Percentiles rank a stretch among this genome's conserved stretches.
Evolutionary conservation across 2,329 filamentous ascomycete genomes (phyloP).

Genomic region (Scedosporium apiospermum): DNA sequence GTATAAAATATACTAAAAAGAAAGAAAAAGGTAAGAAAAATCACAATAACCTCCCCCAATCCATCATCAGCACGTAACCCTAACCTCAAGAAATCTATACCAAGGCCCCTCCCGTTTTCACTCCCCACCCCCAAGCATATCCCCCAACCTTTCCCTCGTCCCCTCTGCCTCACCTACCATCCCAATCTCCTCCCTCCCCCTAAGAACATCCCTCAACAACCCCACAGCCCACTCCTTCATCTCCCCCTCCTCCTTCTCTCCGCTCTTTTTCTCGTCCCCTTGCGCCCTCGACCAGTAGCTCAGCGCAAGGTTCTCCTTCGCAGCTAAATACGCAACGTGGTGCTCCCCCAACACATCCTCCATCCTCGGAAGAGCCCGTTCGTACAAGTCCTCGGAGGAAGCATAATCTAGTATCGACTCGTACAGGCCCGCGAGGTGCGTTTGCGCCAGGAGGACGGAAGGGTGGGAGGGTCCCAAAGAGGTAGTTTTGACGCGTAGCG

Average conservation of each 20-base stretch:
- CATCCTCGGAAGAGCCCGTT: background rate
- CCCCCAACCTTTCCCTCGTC: background rate
- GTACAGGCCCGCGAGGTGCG: background rate
- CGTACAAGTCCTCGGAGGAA: background rate
- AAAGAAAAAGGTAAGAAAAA: no score
- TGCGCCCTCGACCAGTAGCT: background rate
- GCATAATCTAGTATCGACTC: background rate
- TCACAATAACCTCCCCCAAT: no score
- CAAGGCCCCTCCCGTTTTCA: background rate
- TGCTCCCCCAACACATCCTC: background rate
- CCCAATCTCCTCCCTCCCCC: background rate
- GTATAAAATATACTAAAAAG: no score
- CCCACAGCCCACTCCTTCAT: background rate
- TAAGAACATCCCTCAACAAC: background rate
- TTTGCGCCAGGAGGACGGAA: background rate
- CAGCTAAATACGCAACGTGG: background rate
- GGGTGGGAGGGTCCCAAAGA: background rate
- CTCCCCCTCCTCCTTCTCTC: background rate
- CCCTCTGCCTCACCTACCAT: background rate
- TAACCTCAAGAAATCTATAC: no score
- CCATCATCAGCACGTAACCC: no score
- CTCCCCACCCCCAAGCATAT: background rate
- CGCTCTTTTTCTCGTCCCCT: background rate
- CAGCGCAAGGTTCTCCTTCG: conserved; percentile 1
- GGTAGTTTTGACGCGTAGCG: background rate